Conservation (phyloP, 768 basidiomycete species). For the Leucocoprinus sp. region DNA sequence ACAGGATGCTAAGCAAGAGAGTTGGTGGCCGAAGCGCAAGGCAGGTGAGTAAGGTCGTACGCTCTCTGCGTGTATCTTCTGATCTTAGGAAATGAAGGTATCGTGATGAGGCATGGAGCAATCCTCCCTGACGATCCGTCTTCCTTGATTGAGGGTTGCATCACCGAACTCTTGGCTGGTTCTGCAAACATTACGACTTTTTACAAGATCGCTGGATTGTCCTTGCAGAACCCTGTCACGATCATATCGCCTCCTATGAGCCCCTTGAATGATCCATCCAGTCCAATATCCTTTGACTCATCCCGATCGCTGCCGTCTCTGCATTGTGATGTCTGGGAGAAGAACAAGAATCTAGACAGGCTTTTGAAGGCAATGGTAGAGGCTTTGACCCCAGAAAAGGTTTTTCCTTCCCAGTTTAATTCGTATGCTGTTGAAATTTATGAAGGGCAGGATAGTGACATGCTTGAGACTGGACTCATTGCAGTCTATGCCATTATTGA, state of each 20-base stretch:
- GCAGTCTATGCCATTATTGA: slow-evolving; percentile 79
- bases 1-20: slow-evolving; percentile 58
- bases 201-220: slow-evolving; percentile 59
- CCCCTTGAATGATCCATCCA: slow-evolving; percentile 41
- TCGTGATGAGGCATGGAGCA: slow-evolving; percentile 19
- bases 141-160: slow-evolving; percentile 35
- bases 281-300: slow-evolving; percentile 47
- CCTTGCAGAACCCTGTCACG: slow-evolving; percentile 47
- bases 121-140: slow-evolving; percentile 16
- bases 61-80: background rate
- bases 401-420: slow-evolving; percentile 24
- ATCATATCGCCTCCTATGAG: slow-evolving; percentile 51
- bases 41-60: slow-evolving; percentile 39
- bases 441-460: slow-evolving; percentile 45
- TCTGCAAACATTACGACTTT: slow-evolving; percentile 45
- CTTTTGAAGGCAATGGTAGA: slow-evolving; percentile 59
- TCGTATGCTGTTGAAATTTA: background rate
- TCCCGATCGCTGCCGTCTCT: slow-evolving; percentile 35
- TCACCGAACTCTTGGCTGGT: slow-evolving; percentile 45
- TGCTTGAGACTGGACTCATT: slow-evolving; percentile 73
- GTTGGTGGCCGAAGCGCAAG: slow-evolving; percentile 81
- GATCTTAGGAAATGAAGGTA: background rate
- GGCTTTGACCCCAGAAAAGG: slow-evolving; percentile 57
- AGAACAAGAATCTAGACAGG: slow-evolving; percentile 59
- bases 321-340: slow-evolving; percentile 62